A percentile compares a stretch with the other conserved stretches of the same genome.
Evolutionary conservation across 352 stramenopile species (phyloP).

Genomic region (Phytophthora citricola): DNA sequence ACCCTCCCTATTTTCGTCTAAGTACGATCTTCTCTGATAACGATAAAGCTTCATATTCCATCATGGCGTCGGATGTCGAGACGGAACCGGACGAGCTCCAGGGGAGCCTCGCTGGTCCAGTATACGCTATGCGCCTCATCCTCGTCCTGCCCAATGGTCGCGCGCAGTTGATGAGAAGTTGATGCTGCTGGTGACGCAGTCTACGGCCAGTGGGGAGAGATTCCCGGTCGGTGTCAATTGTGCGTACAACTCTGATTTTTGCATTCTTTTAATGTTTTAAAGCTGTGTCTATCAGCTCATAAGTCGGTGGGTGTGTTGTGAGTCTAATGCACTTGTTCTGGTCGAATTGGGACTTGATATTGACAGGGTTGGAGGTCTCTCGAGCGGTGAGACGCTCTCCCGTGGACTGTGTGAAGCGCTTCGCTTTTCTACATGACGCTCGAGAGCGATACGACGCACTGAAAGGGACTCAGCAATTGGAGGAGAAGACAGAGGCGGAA

Average conservation of each 20-base stretch:
- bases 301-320: background rate
- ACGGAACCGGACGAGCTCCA: constrained; percentile 60
- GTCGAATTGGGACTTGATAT: constrained; percentile 17
- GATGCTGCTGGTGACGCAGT: constrained; percentile 66
- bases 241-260: constrained; percentile 36
- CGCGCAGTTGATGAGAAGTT: constrained; percentile 64
- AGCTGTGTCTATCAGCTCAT: background rate
- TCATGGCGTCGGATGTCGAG: constrained; percentile 16
- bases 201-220: constrained; percentile 74
- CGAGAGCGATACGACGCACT: constrained; percentile 40
- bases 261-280: background rate
- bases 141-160: constrained; percentile 46
- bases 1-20: background rate
- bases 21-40: constrained; percentile 18
- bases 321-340: constrained; percentile 20
- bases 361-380: constrained; percentile 75
- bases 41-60: constrained; percentile 3
- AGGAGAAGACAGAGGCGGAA: constrained; percentile 24
- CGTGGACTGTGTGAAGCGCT: constrained; percentile 85
- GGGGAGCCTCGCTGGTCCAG: constrained; percentile 74
- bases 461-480: constrained; percentile 21
- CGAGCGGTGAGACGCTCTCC: constrained; percentile 60
- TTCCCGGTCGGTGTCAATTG: constrained; percentile 89
- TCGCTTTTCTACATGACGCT: constrained; percentile 69
- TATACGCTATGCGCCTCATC: constrained; percentile 47